phyloP scores from a whole-genome alignment of 2,329 filamentous ascomycete species.

The Penicillium thymicola region DNA sequence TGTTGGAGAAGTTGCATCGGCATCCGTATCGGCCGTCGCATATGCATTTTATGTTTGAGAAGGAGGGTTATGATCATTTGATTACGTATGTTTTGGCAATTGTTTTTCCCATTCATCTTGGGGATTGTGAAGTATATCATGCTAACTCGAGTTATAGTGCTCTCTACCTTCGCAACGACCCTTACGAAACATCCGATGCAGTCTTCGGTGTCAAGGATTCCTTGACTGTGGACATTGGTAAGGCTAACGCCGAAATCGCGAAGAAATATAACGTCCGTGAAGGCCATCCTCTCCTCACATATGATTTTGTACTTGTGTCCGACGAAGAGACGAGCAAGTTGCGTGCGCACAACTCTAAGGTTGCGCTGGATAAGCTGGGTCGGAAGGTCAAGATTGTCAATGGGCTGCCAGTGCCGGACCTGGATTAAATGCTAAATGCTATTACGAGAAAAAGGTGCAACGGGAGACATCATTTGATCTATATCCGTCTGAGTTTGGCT shows the following conservation, averaged over 20 bases:
- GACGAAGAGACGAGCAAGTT: slow-evolving; percentile 65
- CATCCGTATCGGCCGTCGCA: slow-evolving; percentile 76
- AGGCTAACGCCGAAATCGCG: slow-evolving; percentile 53
- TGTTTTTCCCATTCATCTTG: neutral
- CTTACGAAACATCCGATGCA: slow-evolving; percentile 78
- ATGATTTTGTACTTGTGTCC: slow-evolving; percentile 75
- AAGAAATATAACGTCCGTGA: slow-evolving; percentile 62
- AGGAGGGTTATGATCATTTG: slow-evolving; percentile 71
- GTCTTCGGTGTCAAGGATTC: slow-evolving; percentile 86
- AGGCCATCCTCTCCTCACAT: slow-evolving; percentile 61
- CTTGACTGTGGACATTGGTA: slow-evolving; percentile 63
- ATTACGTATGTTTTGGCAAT: slow-evolving; percentile 64
- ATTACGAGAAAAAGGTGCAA: neutral
- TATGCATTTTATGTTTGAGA: slow-evolving; percentile 87
- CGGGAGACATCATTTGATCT: neutral
- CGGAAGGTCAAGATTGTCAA: slow-evolving; percentile 65
- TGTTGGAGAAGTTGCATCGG: slow-evolving; percentile 64
- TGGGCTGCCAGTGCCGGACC: slow-evolving; percentile 22
- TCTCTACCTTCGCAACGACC: slow-evolving; percentile 72
- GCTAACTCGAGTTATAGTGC: slow-evolving; percentile 50
- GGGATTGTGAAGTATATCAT: neutral
- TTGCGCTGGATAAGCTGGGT: slow-evolving; percentile 65
- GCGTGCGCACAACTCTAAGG: slow-evolving; percentile 63
- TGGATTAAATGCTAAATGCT: slow-evolving; percentile 15
- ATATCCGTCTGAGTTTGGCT: neutral